These are phyloP conservation scores for Colletotrichum sp. DNA, from an alignment of 2,329 filamentous ascomycete genomes.

Conservation along the genomic window DNA sequence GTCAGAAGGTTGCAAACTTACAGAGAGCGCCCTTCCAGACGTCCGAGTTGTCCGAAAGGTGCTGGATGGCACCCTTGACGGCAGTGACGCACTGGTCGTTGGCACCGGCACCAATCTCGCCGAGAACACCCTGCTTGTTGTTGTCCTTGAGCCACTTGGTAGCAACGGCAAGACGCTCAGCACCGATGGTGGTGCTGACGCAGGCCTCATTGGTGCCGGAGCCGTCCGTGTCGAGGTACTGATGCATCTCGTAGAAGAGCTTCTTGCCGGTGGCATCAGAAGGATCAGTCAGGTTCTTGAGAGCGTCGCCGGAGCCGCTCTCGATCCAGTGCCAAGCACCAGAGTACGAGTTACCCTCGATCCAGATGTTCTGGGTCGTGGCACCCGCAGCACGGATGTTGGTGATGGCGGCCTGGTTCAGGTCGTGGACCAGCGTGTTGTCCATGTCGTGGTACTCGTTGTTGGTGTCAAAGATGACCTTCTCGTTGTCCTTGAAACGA, in stretches of 20 bases:
- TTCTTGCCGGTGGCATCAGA: constrained; percentile 43
- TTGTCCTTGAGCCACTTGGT: constrained; percentile 55
- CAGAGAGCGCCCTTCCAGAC: constrained; percentile 49
- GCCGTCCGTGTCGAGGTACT: constrained; percentile 55
- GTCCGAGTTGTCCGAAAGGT: constrained; percentile 53
- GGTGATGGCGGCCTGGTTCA: constrained; percentile 65
- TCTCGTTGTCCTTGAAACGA: constrained; percentile 51
- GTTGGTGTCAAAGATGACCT: constrained; percentile 65
- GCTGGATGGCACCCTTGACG: constrained; percentile 50
- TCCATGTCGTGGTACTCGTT: constrained; percentile 67
- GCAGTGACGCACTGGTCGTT: constrained; percentile 52
- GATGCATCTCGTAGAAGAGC: constrained; percentile 57
- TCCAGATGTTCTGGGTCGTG: constrained; percentile 52
- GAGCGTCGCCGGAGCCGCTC: constrained; percentile 36
- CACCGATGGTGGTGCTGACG: constrained; percentile 47
- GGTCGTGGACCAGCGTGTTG: constrained; percentile 55
- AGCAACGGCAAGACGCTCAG: constrained; percentile 46
- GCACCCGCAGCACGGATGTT: constrained; percentile 61
- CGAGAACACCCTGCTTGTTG: constrained; percentile 53
- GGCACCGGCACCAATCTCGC: constrained; percentile 54
- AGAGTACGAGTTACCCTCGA: constrained; percentile 53
- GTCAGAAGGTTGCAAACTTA: neutral
- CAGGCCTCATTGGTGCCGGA: constrained; percentile 48
- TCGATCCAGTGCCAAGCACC: constrained; percentile 44
- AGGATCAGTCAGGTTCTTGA: constrained; percentile 47